These are phyloP conservation scores for Podospora fimiseda DNA, from an alignment of 495 filamentous ascomycete genomes.

Conservation along the genomic window DNA sequence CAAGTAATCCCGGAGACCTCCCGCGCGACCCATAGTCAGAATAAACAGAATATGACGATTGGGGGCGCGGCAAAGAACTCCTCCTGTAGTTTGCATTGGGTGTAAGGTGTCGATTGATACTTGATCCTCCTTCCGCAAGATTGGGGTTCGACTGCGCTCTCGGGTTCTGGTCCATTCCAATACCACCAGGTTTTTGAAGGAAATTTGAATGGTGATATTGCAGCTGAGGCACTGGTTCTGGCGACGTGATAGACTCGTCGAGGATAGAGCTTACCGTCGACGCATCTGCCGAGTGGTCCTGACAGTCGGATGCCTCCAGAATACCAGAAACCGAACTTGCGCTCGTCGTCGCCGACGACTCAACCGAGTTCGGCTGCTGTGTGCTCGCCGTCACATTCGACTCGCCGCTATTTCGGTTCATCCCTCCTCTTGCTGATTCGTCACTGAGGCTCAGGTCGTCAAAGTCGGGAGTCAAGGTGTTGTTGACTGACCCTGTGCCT, in stretches of 20 bases:
- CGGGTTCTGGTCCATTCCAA: conserved; percentile 28
- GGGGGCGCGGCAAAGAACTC: conserved; percentile 56
- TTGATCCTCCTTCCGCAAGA: conserved; percentile 31
- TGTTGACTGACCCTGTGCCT: conserved; percentile 3
- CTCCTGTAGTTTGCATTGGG: conserved; percentile 46
- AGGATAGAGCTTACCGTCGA: conserved; percentile 39
- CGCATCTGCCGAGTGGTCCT: conserved; percentile 30
- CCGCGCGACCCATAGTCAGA: conserved; percentile 59
- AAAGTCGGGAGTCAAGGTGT: conserved; percentile 20
- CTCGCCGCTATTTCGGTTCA: conserved; percentile 42
- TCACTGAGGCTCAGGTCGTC: conserved; percentile 30
- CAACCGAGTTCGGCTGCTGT: conserved; percentile 37
- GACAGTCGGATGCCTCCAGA: conserved; percentile 37
- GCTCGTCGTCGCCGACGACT: conserved; percentile 44
- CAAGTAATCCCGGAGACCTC: conserved; percentile 52
- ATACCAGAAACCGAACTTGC: conserved; percentile 44
- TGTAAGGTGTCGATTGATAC: conserved; percentile 52
- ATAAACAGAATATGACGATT: conserved; percentile 62
- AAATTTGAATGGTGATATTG: conserved; percentile 50
- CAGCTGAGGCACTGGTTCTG: conserved; percentile 43
- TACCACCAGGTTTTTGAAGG: conserved; percentile 35
- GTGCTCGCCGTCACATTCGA: conserved; percentile 42
- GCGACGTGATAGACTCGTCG: conserved; percentile 28
- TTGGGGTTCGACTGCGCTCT: conserved; percentile 43
- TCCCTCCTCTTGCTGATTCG: conserved; percentile 24